Percentiles rank a stretch among this genome's conserved stretches.
phyloP scores from a whole-genome alignment of 1,284 basidiomycete species.

The Ceratobasidium sp. region DNA sequence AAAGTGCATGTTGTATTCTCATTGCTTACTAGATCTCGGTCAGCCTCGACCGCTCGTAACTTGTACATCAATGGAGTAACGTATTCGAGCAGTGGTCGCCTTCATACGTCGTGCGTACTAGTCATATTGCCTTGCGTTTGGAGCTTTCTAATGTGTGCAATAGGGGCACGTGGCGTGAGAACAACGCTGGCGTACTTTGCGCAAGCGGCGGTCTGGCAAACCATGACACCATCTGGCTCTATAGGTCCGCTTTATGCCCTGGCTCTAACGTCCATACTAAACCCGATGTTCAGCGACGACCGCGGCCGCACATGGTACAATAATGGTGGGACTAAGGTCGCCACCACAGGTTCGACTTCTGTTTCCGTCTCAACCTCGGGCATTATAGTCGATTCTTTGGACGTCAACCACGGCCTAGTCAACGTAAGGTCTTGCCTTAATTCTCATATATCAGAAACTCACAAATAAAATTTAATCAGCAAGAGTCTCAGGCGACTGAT shows the following conservation, averaged over 20 bases:
- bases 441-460: not conserved
- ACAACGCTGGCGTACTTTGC: conserved; percentile 45
- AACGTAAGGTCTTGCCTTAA: conserved; percentile 28
- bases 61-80: conserved; percentile 51
- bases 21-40: not conserved
- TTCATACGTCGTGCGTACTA: conserved; percentile 44
- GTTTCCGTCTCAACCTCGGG: conserved; percentile 46
- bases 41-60: conserved; percentile 35
- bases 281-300: conserved; percentile 42
- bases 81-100: conserved; percentile 45
- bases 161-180: conserved; percentile 49
- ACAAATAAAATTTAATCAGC: conserved; percentile 16
- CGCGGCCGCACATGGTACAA: conserved; percentile 49
- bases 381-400: conserved; percentile 49
- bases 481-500: conserved; percentile 48
- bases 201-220: conserved; percentile 47
- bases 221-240: conserved; percentile 48
- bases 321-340: conserved; percentile 46
- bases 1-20: not conserved
- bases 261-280: not conserved
- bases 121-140: not conserved
- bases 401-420: conserved; percentile 49
- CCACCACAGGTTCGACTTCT: conserved; percentile 45
- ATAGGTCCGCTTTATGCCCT: conserved; percentile 12
- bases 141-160: not conserved